Percentiles rank a stretch among this genome's conserved stretches.
Conservation (phyloP, 768 basidiomycete species). For the Wakefieldia striispora region DNA sequence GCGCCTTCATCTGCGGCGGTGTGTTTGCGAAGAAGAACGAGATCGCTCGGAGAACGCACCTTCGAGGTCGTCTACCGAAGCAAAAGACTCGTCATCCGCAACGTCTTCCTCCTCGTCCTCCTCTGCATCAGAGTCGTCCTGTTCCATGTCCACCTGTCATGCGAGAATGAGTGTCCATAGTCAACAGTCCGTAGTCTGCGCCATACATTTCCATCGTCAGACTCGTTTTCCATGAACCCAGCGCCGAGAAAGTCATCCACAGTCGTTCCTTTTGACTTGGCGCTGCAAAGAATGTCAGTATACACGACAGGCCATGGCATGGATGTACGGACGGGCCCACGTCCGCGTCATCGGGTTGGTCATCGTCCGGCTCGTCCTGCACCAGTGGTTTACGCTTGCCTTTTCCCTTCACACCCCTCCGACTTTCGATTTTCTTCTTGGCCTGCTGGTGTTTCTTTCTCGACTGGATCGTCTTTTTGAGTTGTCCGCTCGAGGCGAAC, state of each 20-base stretch:
- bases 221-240: slow-evolving; percentile 66
- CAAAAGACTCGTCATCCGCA: slow-evolving; percentile 65
- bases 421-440: slow-evolving; percentile 65
- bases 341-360: slow-evolving; percentile 17
- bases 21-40: neutral
- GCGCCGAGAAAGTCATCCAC: slow-evolving; percentile 77
- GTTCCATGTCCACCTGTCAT: slow-evolving; percentile 27
- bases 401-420: slow-evolving; percentile 47
- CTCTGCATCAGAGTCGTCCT: slow-evolving; percentile 33
- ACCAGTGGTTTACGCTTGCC: slow-evolving; percentile 28
- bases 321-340: slow-evolving; percentile 11
- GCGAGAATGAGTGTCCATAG: slow-evolving; percentile 2
- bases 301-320: neutral
- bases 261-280: slow-evolving; percentile 45
- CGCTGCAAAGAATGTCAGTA: slow-evolving; percentile 10
- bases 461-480: slow-evolving; percentile 82
- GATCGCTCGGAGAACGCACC: slow-evolving; percentile 32
- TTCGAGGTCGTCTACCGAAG: slow-evolving; percentile 76
- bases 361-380: slow-evolving; percentile 33
- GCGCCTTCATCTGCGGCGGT: slow-evolving; percentile 59
- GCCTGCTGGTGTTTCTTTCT: slow-evolving; percentile 79
- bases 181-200: neutral
- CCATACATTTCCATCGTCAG: slow-evolving; percentile 42
- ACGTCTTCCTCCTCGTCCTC: slow-evolving; percentile 43
- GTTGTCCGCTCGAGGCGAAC: slow-evolving; percentile 83